A percentile compares a stretch with the other conserved stretches of the same genome.
Conservation (phyloP, 2,329 filamentous ascomycete genomes). For the Aspergillus clavatus region DNA sequence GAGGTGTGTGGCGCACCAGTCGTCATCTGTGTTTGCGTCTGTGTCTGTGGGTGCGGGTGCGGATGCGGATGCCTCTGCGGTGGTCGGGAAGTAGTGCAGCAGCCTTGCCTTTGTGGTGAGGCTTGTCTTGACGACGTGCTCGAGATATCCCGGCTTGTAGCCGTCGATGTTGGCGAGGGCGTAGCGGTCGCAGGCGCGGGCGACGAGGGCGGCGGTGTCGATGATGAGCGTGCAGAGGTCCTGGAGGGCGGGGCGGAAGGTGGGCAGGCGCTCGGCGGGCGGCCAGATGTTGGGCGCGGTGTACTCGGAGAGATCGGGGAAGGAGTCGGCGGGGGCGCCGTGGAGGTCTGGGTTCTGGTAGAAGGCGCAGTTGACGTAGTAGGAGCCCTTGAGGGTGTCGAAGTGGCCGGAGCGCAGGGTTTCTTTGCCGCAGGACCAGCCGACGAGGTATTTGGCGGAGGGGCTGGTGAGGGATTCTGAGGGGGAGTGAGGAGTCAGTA, state of each 20-base stretch:
- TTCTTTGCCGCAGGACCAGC: conserved; percentile 62
- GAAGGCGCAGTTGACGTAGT: conserved; percentile 60
- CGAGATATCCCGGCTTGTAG: conserved; percentile 74
- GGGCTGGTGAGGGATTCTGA: conserved; percentile 41
- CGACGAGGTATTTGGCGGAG: conserved; percentile 55
- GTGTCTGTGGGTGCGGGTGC: no score
- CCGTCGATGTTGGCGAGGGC: conserved; percentile 71
- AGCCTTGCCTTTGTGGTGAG: conserved; percentile 86
- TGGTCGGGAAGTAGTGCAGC: conserved; percentile 79
- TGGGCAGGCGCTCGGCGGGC: conserved; percentile 60
- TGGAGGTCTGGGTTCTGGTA: conserved; percentile 39
- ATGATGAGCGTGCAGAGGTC: conserved; percentile 79
- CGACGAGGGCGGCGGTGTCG: conserved; percentile 82
- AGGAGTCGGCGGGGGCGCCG: conserved; percentile 32
- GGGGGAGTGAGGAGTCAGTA: neutral
- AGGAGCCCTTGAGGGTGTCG: conserved; percentile 60
- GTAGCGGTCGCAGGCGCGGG: conserved; percentile 82
- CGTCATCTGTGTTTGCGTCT: conserved; percentile 50
- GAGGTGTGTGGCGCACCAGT: conserved; percentile 77
- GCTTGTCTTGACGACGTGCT: conserved; percentile 79
- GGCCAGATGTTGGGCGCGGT: conserved; percentile 91
- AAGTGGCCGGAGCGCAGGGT: conserved; percentile 57
- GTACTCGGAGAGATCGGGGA: conserved; percentile 71
- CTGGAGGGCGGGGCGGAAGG: conserved; percentile 69
- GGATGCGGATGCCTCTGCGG: conserved; percentile 1